Percentiles rank a stretch among this genome's conserved stretches.
Evolutionary conservation across 192 early-diverging fungal genomes (phyloP).

Genomic region (Podila epigama): DNA sequence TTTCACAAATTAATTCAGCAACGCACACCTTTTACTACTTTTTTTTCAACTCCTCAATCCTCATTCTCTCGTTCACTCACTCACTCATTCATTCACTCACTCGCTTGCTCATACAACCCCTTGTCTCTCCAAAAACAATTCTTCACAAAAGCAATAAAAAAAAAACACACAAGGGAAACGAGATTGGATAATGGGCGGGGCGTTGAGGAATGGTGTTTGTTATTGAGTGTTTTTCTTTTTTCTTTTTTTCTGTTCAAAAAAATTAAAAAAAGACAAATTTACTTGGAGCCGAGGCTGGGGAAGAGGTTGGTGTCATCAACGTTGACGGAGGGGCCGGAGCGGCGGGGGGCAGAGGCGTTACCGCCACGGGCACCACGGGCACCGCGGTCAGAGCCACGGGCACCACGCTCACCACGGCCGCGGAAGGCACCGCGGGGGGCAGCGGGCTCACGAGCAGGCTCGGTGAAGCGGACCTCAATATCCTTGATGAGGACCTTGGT

Average conservation of each 20-base stretch:
- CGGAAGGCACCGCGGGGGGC: conserved; percentile 45
- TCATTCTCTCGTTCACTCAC: no score
- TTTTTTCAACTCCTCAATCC: no score
- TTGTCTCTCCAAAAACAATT: no score
- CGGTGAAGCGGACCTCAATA: conserved; percentile 70
- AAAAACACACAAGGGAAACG: no score
- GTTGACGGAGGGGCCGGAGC: conserved; percentile 66
- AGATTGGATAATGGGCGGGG: no score
- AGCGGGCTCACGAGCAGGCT: conserved; percentile 44
- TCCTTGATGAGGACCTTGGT: conserved; percentile 76
- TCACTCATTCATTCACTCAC: no score
- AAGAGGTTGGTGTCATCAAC: conserved; percentile 76
- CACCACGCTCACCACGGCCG: conserved; percentile 51
- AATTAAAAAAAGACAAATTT: conserved; percentile 15
- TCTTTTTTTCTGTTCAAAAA: not conserved
- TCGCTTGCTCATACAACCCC: no score
- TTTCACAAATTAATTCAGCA: no score
- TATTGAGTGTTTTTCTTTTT: not conserved
- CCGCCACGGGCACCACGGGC: conserved; percentile 57
- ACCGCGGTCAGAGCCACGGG: conserved; percentile 43
- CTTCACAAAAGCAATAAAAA: no score
- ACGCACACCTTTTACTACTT: no score
- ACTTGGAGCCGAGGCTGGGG: conserved; percentile 71
- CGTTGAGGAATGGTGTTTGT: not conserved
- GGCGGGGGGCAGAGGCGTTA: conserved; percentile 30